A percentile compares a stretch with the other conserved stretches of the same genome.
Conservation (phyloP, 2,329 filamentous ascomycete species). For the Raffaelea albimanens region DNA sequence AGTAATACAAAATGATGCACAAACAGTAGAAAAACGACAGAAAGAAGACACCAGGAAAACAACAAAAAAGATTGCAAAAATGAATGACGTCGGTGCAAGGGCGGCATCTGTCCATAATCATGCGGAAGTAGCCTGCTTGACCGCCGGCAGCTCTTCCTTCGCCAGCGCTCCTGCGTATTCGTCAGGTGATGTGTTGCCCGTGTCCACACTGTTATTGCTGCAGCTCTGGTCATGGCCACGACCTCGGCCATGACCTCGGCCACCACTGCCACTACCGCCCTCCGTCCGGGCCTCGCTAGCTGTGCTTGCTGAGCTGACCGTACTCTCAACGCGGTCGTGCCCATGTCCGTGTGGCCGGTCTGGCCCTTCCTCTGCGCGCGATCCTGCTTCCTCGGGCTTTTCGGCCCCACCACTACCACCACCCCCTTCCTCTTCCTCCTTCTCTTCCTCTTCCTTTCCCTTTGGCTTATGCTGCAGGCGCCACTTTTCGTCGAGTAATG, state of each 20-base stretch:
- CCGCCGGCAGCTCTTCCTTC: neutral
- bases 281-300: neutral
- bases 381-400: too few relatives aligned
- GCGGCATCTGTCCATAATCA: too few relatives aligned
- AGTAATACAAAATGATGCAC: too few relatives aligned
- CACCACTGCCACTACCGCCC: neutral
- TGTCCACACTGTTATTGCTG: conserved; percentile 7
- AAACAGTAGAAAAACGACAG: too few relatives aligned
- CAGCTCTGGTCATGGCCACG: conserved; percentile 7
- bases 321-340: neutral
- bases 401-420: neutral
- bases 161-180: neutral
- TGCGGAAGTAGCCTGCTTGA: too few relatives aligned
- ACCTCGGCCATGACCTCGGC: neutral
- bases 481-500: conserved; percentile 64
- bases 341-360: neutral
- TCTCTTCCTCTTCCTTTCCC: neutral
- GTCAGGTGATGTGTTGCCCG: conserved; percentile 11
- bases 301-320: neutral
- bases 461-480: conserved; percentile 24
- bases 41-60: too few relatives aligned
- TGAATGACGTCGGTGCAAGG: too few relatives aligned
- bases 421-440: neutral
- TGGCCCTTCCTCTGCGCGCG: neutral
- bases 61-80: too few relatives aligned